Percentiles rank a stretch among this genome's conserved stretches.
phyloP scores from a whole-genome alignment of 2,329 filamentous ascomycete species.

The Fusarium temperatum region DNA sequence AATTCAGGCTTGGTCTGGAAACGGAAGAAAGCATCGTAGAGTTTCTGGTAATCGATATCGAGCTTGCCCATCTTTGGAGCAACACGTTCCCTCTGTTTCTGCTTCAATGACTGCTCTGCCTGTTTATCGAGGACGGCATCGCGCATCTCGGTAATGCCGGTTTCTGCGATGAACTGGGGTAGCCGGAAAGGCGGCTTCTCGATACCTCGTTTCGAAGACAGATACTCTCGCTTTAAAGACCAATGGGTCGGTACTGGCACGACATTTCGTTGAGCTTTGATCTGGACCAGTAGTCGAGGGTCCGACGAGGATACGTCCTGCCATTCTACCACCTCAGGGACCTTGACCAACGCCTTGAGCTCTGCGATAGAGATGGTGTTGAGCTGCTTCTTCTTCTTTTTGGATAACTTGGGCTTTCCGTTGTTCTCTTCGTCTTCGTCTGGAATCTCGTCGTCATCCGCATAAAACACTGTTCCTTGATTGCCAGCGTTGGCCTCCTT shows the following conservation, averaged over 20 bases:
- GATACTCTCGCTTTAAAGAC: slow-evolving; percentile 95
- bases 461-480: slow-evolving; percentile 85
- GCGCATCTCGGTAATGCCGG: slow-evolving; percentile 97
- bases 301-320: slow-evolving; percentile 93
- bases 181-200: slow-evolving; percentile 94
- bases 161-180: slow-evolving; percentile 96
- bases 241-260: slow-evolving; percentile 94
- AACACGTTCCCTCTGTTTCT: slow-evolving; percentile 94
- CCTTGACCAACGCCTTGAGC: slow-evolving; percentile 88
- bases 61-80: slow-evolving; percentile 96
- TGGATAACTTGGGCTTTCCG: slow-evolving; percentile 78
- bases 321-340: slow-evolving; percentile 97
- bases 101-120: slow-evolving; percentile 88
- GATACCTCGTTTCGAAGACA: slow-evolving; percentile 95
- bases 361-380: slow-evolving; percentile 95
- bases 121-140: slow-evolving; percentile 97
- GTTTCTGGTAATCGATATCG: slow-evolving; percentile 97
- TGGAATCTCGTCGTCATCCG: slow-evolving; percentile 86
- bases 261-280: slow-evolving; percentile 94
- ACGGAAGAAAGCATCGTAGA: slow-evolving; percentile 98
- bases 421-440: slow-evolving; percentile 80
- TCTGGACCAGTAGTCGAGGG: slow-evolving; percentile 87
- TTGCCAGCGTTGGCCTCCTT: slow-evolving; percentile 75
- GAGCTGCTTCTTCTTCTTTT: slow-evolving; percentile 92
- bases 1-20: slow-evolving; percentile 96